phyloP scores from a whole-genome alignment of 176 grass and related monocot genomes.

The Otatea glauca region DNA sequence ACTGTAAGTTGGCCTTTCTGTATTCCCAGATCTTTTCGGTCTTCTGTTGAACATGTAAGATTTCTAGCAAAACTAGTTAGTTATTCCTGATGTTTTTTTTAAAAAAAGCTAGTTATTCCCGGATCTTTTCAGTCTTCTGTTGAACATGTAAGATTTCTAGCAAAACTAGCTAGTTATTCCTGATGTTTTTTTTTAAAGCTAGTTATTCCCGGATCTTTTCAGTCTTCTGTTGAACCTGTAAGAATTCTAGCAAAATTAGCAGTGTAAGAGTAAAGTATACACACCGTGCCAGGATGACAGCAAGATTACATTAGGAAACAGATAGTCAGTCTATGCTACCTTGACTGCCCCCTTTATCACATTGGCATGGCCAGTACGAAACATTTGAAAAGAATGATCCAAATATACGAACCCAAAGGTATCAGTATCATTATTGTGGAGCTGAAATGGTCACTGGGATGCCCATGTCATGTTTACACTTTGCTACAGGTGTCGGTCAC shows the following conservation, averaged over 20 bases:
- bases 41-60: neutral
- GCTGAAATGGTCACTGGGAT: conserved; percentile 14
- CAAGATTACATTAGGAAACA: conserved; percentile 22
- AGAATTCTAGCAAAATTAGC: conserved; percentile 14
- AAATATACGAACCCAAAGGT: conserved; percentile 24
- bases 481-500: neutral
- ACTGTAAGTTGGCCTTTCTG: conserved; percentile 11
- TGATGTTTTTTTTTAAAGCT: too few species aligned
- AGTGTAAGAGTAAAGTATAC: conserved; percentile 31
- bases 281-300: neutral
- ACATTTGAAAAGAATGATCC: conserved; percentile 8
- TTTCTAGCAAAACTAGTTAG: conserved; percentile 22
- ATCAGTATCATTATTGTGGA: conserved; percentile 15
- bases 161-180: neutral
- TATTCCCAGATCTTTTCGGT: neutral
- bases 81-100: too few species aligned
- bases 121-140: conserved; percentile 9
- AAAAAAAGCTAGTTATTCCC: neutral
- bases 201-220: neutral
- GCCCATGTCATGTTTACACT: conserved; percentile 32
- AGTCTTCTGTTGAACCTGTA: conserved; percentile 29
- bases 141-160: conserved; percentile 5
- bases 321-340: conserved; percentile 1
- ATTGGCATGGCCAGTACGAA: neutral
- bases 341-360: conserved; percentile 1